phyloP scores from a whole-genome alignment of 805 yeast species.

The Saccharomycopsis oosterbeekiorum region DNA sequence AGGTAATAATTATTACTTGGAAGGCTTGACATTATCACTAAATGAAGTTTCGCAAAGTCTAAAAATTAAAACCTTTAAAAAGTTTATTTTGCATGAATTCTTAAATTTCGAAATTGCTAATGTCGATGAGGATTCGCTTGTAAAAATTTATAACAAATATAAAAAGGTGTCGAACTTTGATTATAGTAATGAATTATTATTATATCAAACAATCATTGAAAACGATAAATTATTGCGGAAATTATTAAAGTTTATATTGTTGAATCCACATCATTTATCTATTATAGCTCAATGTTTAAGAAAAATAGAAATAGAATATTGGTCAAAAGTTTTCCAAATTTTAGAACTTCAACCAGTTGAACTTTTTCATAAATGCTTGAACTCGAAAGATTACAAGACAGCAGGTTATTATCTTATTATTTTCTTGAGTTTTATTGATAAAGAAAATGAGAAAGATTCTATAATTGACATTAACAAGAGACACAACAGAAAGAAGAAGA shows the following conservation, averaged over 20 bases:
- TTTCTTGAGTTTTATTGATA: constrained; percentile 28
- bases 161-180: constrained; percentile 29
- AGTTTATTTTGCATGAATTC: constrained; percentile 36
- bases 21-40: constrained; percentile 32
- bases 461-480: background rate
- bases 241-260: constrained; percentile 4
- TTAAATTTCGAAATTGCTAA: constrained; percentile 33
- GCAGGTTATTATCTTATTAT: constrained; percentile 38
- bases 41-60: constrained; percentile 20
- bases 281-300: constrained; percentile 40
- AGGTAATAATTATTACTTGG: constrained; percentile 30
- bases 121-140: constrained; percentile 7
- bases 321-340: constrained; percentile 34
- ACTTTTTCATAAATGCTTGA: constrained; percentile 33
- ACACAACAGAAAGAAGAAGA: background rate
- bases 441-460: constrained; percentile 19
- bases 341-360: constrained; percentile 33
- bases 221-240: constrained; percentile 14
- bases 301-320: constrained; percentile 40
- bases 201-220: constrained; percentile 27
- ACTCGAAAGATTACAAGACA: constrained; percentile 33
- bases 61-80: constrained; percentile 28
- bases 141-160: constrained; percentile 26
- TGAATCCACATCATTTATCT: constrained; percentile 21
- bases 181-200: constrained; percentile 37